Percentiles rank a stretch among this genome's conserved stretches.
phyloP scores from a whole-genome alignment of 805 yeast species.

The Hanseniaspora hatyaiensis region DNA sequence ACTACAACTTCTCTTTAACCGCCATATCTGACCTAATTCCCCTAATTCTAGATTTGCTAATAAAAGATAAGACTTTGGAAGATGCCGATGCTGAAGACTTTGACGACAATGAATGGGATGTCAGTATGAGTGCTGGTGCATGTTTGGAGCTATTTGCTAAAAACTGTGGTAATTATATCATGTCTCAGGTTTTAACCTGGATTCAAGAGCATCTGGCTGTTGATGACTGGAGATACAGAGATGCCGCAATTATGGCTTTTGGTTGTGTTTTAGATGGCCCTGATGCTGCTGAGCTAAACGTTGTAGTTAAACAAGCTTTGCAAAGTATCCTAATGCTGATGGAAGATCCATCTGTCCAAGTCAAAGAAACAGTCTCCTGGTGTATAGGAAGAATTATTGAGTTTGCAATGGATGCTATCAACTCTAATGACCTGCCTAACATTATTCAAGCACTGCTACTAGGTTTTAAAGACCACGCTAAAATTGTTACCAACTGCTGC shows the following conservation, averaged over 20 bases:
- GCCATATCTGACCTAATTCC: conserved; percentile 84
- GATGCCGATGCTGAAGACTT: conserved; percentile 47
- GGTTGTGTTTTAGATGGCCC: conserved; percentile 96
- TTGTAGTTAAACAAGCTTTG: conserved; percentile 69
- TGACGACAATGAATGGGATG: conserved; percentile 95
- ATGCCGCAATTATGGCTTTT: conserved; percentile 98
- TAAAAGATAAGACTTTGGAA: conserved; percentile 32
- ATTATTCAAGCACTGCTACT: conserved; percentile 59
- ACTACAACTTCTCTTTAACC: conserved; percentile 71
- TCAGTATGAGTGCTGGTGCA: conserved; percentile 97
- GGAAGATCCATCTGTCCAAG: conserved; percentile 66
- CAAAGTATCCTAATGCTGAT: conserved; percentile 65
- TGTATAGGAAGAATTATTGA: conserved; percentile 95
- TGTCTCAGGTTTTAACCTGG: conserved; percentile 72
- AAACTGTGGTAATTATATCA: conserved; percentile 73
- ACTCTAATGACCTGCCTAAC: conserved; percentile 48
- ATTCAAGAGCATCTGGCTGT: conserved; percentile 60
- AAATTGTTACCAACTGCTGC: conserved; percentile 91
- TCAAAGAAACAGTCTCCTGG: conserved; percentile 96
- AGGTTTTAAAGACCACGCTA: conserved; percentile 86
- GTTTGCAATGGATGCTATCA: conserved; percentile 64
- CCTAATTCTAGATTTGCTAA: conserved; percentile 63
- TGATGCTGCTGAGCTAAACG: conserved; percentile 53
- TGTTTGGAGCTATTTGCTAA: conserved; percentile 90
- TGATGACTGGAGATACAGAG: conserved; percentile 71